phyloP scores from a whole-genome alignment of 1,284 basidiomycete species.

The Tausonia pullulans region DNA sequence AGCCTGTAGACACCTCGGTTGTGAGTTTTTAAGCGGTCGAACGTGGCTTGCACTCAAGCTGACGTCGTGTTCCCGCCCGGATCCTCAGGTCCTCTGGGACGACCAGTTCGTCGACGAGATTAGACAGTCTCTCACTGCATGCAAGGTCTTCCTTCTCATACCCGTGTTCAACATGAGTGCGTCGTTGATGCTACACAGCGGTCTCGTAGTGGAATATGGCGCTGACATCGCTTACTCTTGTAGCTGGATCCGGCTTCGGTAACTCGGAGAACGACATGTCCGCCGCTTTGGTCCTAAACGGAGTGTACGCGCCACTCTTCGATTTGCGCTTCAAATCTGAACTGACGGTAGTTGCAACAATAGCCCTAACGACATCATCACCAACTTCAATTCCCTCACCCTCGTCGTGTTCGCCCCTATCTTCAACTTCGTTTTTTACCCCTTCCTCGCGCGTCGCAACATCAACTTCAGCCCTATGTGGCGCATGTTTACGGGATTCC shows the following conservation, averaged over 20 bases:
- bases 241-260: slow-evolving; percentile 32
- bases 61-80: neutral
- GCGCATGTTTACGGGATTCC: slow-evolving; percentile 6
- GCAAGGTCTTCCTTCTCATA: slow-evolving; percentile 38
- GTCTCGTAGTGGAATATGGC: too few relatives aligned
- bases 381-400: slow-evolving; percentile 38
- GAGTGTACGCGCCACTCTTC: slow-evolving; percentile 19
- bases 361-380: slow-evolving; percentile 35
- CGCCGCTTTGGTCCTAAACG: slow-evolving; percentile 34
- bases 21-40: too few relatives aligned
- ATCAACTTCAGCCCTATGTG: slow-evolving; percentile 6
- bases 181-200: too few relatives aligned
- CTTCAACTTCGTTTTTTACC: slow-evolving; percentile 28
- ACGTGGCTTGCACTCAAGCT: too few relatives aligned
- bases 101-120: slow-evolving; percentile 41
- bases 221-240: too few relatives aligned
- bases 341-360: too few relatives aligned
- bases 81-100: slow-evolving; percentile 22
- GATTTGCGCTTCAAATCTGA: too few relatives aligned
- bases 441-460: neutral
- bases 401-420: slow-evolving; percentile 31
- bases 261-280: slow-evolving; percentile 33
- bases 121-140: slow-evolving; percentile 36
- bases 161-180: slow-evolving; percentile 36
- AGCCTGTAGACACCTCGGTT: neutral